phyloP scores from a whole-genome alignment of 345 rosid species.

The Aethionema arabicum region DNA sequence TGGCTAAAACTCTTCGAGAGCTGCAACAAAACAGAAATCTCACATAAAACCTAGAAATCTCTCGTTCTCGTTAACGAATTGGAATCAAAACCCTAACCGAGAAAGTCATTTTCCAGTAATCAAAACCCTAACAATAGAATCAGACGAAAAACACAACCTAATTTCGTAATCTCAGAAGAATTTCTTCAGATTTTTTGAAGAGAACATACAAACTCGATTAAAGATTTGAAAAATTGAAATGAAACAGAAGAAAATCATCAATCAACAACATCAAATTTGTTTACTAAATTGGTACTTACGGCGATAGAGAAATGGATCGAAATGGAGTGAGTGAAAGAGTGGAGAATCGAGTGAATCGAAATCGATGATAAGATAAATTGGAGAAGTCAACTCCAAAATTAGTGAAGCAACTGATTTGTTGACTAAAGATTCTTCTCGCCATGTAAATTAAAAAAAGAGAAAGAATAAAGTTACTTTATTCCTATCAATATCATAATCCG shows the following conservation, averaged over 20 bases:
- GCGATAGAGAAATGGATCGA: slow-evolving; percentile 17
- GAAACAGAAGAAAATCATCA: too few relatives aligned
- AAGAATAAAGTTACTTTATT: not conserved
- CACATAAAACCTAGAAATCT: not conserved
- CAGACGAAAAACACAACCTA: too few relatives aligned
- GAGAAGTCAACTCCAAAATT: slow-evolving; percentile 30
- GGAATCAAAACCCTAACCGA: not conserved
- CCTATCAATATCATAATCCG: too few relatives aligned
- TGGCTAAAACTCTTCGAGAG: slow-evolving; percentile 36
- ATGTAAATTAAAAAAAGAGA: slow-evolving; percentile 8
- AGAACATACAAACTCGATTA: slow-evolving; percentile 1
- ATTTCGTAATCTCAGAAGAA: not conserved
- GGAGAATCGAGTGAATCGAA: slow-evolving; percentile 2
- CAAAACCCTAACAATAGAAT: not conserved
- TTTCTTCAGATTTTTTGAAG: slow-evolving; percentile 5
- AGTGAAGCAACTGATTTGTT: slow-evolving; percentile 27
- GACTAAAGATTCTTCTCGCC: slow-evolving; percentile 34
- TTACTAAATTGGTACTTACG: slow-evolving; percentile 32
- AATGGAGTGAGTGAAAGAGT: slow-evolving; percentile 11
- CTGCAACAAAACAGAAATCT: slow-evolving; percentile 33
- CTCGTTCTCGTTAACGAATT: not conserved
- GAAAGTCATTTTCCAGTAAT: not conserved
- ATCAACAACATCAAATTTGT: slow-evolving; percentile 14
- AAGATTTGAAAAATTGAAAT: too few relatives aligned
- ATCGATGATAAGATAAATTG: slow-evolving; percentile 8